phyloP scores from a whole-genome alignment of 1,284 basidiomycete genomes.

The Leucoagaricus sp. region DNA sequence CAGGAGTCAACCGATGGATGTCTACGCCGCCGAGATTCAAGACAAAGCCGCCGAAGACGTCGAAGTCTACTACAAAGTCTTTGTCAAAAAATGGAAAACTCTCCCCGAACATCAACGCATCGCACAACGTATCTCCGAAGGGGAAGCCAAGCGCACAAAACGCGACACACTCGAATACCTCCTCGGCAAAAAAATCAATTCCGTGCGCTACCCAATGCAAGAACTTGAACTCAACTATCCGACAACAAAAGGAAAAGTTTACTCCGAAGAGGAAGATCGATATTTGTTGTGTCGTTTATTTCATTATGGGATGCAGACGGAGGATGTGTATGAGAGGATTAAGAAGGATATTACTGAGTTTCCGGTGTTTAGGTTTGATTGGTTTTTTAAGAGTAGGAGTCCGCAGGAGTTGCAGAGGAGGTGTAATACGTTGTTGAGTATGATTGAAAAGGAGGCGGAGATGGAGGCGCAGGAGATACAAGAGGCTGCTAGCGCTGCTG shows the following conservation, averaged over 20 bases:
- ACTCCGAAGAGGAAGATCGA: conserved; percentile 95
- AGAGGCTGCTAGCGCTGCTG: no score
- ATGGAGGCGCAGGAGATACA: conserved; percentile 59
- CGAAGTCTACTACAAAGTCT: conserved; percentile 80
- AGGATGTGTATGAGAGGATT: conserved; percentile 95
- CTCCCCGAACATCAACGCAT: conserved; percentile 84
- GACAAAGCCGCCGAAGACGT: conserved; percentile 87
- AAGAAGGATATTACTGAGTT: conserved; percentile 96
- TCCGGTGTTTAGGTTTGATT: conserved; percentile 97
- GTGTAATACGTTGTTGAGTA: conserved; percentile 86
- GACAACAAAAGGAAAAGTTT: conserved; percentile 94
- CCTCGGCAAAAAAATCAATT: conserved; percentile 78
- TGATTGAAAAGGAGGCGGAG: conserved; percentile 92
- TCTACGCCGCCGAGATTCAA: conserved; percentile 85
- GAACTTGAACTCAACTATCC: conserved; percentile 94
- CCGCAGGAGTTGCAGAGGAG: conserved; percentile 89
- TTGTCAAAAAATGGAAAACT: conserved; percentile 90
- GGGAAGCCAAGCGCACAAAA: conserved; percentile 85
- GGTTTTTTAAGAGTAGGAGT: conserved; percentile 97
- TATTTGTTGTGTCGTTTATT: conserved; percentile 92
- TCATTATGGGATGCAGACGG: conserved; percentile 90
- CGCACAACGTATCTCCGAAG: conserved; percentile 78
- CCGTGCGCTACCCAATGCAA: conserved; percentile 89
- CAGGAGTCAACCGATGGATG: conserved; percentile 74
- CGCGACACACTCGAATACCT: conserved; percentile 83